A percentile compares a stretch with the other conserved stretches of the same genome.
Evolutionary conservation across 768 basidiomycete genomes (phyloP).

Genomic region (Naganishia onofrii): DNA sequence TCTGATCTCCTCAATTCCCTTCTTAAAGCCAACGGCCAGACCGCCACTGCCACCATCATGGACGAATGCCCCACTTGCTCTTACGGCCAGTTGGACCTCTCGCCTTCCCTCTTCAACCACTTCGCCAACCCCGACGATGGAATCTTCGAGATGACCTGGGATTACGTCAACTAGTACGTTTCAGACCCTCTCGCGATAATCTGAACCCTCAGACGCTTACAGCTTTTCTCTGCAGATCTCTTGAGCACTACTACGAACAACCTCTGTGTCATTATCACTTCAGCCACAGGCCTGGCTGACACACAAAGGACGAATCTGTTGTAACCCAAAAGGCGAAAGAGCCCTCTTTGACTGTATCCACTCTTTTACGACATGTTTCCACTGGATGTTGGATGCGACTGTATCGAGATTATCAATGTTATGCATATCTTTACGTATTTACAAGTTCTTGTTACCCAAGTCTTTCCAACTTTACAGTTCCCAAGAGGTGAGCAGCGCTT

Average conservation of each 20-base stretch:
- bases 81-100: constrained; percentile 66
- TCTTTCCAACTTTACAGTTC: not conserved
- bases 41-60: constrained; percentile 61
- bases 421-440: not conserved
- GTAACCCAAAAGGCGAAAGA: constrained; percentile 11
- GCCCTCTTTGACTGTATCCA: constrained; percentile 9
- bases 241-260: not conserved
- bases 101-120: constrained; percentile 64
- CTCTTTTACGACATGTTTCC: constrained; percentile 5
- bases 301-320: not conserved
- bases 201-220: not conserved
- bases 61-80: constrained; percentile 73
- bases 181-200: not conserved
- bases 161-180: constrained; percentile 27
- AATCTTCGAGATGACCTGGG: constrained; percentile 28
- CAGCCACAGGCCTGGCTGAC: not conserved
- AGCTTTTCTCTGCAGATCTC: not conserved
- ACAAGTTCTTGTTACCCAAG: not conserved
- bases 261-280: constrained; percentile 1
- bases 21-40: constrained; percentile 45
- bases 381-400: constrained; percentile 1
- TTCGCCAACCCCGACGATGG: constrained; percentile 28
- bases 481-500: not conserved
- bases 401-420: not conserved
- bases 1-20: not conserved